Evolutionary conservation across 2,329 filamentous ascomycete genomes (phyloP).

Genomic region (Erysiphe pulchra): DNA sequence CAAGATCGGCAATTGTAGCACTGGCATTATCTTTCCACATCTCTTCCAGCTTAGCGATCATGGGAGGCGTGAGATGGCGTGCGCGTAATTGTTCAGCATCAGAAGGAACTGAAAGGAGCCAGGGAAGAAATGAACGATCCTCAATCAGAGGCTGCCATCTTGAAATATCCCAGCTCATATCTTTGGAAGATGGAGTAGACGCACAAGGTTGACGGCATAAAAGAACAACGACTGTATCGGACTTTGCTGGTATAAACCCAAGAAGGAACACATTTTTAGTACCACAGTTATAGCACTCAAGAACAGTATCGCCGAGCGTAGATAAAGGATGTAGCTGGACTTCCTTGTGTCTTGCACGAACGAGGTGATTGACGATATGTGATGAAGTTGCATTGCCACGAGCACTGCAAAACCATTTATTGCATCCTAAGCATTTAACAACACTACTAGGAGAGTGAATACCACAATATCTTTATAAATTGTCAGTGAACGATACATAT

Average conservation of each 20-base stretch:
- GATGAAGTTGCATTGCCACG: constrained; percentile 90
- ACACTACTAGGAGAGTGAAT: constrained; percentile 91
- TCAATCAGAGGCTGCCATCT: constrained; percentile 95
- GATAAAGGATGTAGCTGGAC: constrained; percentile 89
- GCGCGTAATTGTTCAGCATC: constrained; percentile 93
- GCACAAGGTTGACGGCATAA: constrained; percentile 93
- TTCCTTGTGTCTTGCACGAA: constrained; percentile 93
- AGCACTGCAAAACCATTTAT: constrained; percentile 97
- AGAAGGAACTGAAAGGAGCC: constrained; percentile 72
- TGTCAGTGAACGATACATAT: constrained; percentile 1
- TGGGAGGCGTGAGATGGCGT: constrained; percentile 73
- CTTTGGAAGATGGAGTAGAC: constrained; percentile 81
- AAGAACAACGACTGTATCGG: constrained; percentile 89
- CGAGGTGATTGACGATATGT: constrained; percentile 94
- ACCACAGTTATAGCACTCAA: constrained; percentile 98
- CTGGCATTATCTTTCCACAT: constrained; percentile 92
- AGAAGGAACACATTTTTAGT: constrained; percentile 98
- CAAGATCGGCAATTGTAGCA: constrained; percentile 72
- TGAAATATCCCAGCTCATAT: constrained; percentile 99
- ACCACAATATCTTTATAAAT: constrained; percentile 51
- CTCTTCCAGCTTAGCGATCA: constrained; percentile 89
- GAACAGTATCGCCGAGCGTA: constrained; percentile 75
- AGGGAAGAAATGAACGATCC: constrained; percentile 79
- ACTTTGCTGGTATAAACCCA: constrained; percentile 95
- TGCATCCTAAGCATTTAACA: constrained; percentile 85